Evolutionary conservation across 495 filamentous ascomycete species (phyloP).

Genomic region (Rusavskia elegans): DNA sequence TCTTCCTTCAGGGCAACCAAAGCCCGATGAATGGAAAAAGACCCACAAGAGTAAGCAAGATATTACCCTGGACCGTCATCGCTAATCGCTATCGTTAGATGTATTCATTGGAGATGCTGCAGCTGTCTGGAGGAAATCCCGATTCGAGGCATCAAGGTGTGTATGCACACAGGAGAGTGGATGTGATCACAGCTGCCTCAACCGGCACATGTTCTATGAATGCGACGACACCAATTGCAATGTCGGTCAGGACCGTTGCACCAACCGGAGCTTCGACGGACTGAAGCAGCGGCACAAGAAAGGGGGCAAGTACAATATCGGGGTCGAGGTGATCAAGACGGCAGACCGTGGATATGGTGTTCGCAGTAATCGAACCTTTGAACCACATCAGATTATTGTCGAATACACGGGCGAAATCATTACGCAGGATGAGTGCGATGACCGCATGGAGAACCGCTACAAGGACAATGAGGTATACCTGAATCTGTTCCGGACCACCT

Average conservation of each 20-base stretch:
- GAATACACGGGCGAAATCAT: conserved; percentile 98
- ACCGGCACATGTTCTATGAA: conserved; percentile 92
- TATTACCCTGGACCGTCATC: background rate
- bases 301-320: conserved; percentile 71
- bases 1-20: conserved; percentile 68
- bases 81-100: conserved; percentile 36
- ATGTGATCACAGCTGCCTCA: conserved; percentile 81
- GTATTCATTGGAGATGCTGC: conserved; percentile 82
- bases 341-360: conserved; percentile 79
- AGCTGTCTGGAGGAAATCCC: conserved; percentile 69
- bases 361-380: conserved; percentile 73
- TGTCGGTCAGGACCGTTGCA: conserved; percentile 51
- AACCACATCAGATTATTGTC: conserved; percentile 86
- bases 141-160: conserved; percentile 62
- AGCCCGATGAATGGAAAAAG: conserved; percentile 79
- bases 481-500: background rate
- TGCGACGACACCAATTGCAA: conserved; percentile 84
- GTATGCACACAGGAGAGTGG: conserved; percentile 62
- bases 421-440: conserved; percentile 80
- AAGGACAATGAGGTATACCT: conserved; percentile 70
- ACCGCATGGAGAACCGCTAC: conserved; percentile 81
- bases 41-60: conserved; percentile 64
- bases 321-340: conserved; percentile 90
- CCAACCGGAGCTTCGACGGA: conserved; percentile 74
- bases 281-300: conserved; percentile 59